A percentile compares a stretch with the other conserved stretches of the same genome.
These are phyloP conservation scores for Lophium mytilinum DNA, from an alignment of 495 filamentous ascomycete genomes.

Conservation along the genomic window DNA sequence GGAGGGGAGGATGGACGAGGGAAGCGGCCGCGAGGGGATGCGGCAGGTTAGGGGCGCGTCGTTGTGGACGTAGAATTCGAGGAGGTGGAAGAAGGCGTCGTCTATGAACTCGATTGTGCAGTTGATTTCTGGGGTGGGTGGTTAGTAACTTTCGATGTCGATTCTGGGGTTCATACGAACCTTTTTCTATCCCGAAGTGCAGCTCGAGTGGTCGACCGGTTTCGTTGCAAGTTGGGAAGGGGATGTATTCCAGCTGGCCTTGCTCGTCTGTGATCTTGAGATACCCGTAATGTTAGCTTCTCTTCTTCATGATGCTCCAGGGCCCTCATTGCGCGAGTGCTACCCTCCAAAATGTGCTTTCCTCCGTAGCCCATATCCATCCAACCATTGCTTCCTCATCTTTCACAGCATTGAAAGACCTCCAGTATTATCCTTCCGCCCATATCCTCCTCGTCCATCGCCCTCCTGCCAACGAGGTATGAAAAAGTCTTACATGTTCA, in stretches of 20 bases:
- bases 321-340: neutral
- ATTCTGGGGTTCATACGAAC: conserved; percentile 5
- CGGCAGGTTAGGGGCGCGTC: conserved; percentile 91
- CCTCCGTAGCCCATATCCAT: neutral
- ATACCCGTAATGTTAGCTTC: too few species aligned
- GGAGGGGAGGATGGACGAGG: conserved; percentile 14
- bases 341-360: conserved; percentile 4
- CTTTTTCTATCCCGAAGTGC: conserved; percentile 68
- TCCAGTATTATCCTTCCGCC: too few species aligned
- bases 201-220: conserved; percentile 74
- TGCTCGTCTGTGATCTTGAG: conserved; percentile 69
- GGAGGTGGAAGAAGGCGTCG: conserved; percentile 90
- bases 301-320: too few species aligned
- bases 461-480: neutral
- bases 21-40: conserved; percentile 67
- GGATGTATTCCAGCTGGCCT: conserved; percentile 86
- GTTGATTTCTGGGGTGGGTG: conserved; percentile 55
- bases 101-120: conserved; percentile 81
- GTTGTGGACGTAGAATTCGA: conserved; percentile 98
- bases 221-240: conserved; percentile 88
- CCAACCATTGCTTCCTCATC: neutral
- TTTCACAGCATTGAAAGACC: too few species aligned
- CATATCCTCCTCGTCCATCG: too few species aligned
- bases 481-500: conserved; percentile 48
- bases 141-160: conserved; percentile 3